phyloP scores from a whole-genome alignment of 768 basidiomycete species.

The Tylopilus sp. region DNA sequence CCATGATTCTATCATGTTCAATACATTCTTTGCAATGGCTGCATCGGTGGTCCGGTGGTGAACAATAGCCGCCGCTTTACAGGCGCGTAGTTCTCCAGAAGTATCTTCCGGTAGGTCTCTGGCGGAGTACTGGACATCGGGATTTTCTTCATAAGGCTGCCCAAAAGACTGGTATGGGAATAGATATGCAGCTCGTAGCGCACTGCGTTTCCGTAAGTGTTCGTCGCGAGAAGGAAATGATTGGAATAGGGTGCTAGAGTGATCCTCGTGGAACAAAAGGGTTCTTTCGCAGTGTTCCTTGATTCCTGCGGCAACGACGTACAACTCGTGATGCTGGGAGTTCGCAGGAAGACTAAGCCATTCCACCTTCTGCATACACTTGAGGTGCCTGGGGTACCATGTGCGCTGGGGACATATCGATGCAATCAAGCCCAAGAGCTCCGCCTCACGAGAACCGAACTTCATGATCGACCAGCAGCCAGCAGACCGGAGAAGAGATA shows the following conservation, averaged over 20 bases:
- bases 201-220: slow-evolving; percentile 17
- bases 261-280: slow-evolving; percentile 3
- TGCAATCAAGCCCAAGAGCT: slow-evolving; percentile 33
- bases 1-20: slow-evolving; percentile 12
- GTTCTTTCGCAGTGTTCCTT: slow-evolving; percentile 16
- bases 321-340: slow-evolving; percentile 9
- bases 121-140: slow-evolving; percentile 12
- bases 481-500: slow-evolving; percentile 37
- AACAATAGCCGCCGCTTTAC: slow-evolving; percentile 5
- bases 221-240: slow-evolving; percentile 3
- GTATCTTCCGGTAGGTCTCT: slow-evolving; percentile 4
- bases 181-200: neutral
- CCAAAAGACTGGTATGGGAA: neutral
- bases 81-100: slow-evolving; percentile 11
- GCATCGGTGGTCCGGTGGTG: neutral
- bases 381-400: slow-evolving; percentile 38
- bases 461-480: slow-evolving; percentile 39
- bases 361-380: slow-evolving; percentile 38
- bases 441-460: slow-evolving; percentile 27
- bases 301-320: slow-evolving; percentile 25
- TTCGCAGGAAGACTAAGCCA: slow-evolving; percentile 24
- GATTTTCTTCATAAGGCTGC: neutral
- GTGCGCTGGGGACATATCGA: slow-evolving; percentile 33
- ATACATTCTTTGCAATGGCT: neutral
- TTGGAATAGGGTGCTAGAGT: neutral